phyloP scores from a whole-genome alignment of 441 rosid species.

The Melastoma candidum region DNA sequence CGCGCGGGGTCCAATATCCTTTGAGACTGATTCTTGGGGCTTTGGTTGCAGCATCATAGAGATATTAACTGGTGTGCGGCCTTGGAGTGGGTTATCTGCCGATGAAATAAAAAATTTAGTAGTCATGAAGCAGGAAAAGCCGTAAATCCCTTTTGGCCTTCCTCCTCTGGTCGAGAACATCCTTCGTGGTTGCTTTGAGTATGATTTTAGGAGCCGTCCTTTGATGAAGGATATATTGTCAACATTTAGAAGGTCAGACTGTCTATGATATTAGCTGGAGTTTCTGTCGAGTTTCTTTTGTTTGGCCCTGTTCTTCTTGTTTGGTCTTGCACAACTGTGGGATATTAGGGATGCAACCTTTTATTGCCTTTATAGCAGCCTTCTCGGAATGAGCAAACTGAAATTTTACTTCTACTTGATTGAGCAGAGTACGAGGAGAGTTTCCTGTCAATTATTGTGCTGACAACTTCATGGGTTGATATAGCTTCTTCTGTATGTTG shows the following conservation, averaged over 20 bases:
- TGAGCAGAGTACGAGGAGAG: too few species aligned
- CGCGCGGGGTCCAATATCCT: slow-evolving; percentile 67
- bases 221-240: slow-evolving; percentile 58
- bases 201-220: slow-evolving; percentile 75
- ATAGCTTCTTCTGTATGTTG: too few species aligned
- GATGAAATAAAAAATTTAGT: slow-evolving; percentile 58
- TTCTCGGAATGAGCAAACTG: too few species aligned
- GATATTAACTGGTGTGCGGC: slow-evolving; percentile 76
- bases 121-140: slow-evolving; percentile 64
- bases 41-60: slow-evolving; percentile 81
- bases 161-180: slow-evolving; percentile 65
- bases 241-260: slow-evolving; percentile 45
- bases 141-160: slow-evolving; percentile 50
- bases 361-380: too few species aligned
- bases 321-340: not conserved
- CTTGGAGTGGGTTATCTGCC: slow-evolving; percentile 60
- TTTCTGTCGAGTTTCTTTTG: too few species aligned
- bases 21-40: slow-evolving; percentile 90
- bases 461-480: too few species aligned
- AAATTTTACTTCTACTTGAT: too few species aligned
- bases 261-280: not conserved
- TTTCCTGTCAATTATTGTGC: too few species aligned
- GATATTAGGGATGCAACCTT: too few species aligned
- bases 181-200: slow-evolving; percentile 71
- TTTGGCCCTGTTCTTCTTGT: not conserved